These are phyloP conservation scores for Fusarium xyrophilum DNA, from an alignment of 2,329 filamentous ascomycete genomes.

Conservation along the genomic window DNA sequence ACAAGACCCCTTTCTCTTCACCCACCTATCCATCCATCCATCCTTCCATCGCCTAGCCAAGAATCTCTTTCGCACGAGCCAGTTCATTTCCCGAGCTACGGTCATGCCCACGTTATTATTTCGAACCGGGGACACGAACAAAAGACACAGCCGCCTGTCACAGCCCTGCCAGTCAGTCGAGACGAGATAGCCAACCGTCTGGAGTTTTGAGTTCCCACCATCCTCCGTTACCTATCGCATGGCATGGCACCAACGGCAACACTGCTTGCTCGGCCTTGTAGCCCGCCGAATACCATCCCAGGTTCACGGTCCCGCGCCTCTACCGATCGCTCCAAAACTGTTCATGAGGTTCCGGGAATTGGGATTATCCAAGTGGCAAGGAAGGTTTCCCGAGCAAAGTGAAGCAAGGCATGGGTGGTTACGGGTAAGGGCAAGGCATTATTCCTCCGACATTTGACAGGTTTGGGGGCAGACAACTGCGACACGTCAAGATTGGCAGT, in stretches of 20 bases:
- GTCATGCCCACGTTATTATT: slow-evolving; percentile 30
- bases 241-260: neutral
- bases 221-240: neutral
- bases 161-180: slow-evolving; percentile 27
- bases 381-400: slow-evolving; percentile 12
- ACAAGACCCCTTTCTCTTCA: slow-evolving; percentile 28
- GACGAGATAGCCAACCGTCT: slow-evolving; percentile 26
- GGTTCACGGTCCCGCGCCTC: slow-evolving; percentile 34
- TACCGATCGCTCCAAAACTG: slow-evolving; percentile 40
- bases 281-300: slow-evolving; percentile 13
- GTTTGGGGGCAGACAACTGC: slow-evolving; percentile 20
- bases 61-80: slow-evolving; percentile 34
- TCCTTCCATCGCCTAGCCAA: slow-evolving; percentile 24
- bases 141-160: slow-evolving; percentile 28
- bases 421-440: slow-evolving; percentile 3
- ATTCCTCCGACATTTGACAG: slow-evolving; percentile 33
- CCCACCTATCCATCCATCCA: too few relatives aligned
- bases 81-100: slow-evolving; percentile 23
- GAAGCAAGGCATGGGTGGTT: neutral
- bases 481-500: slow-evolving; percentile 21
- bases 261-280: slow-evolving; percentile 1
- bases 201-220: slow-evolving; percentile 29
- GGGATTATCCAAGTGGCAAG: slow-evolving; percentile 26
- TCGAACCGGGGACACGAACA: slow-evolving; percentile 9
- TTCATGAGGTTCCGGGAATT: slow-evolving; percentile 31